These are phyloP conservation scores for Westerdykella sp. DNA, from an alignment of 2,329 filamentous ascomycete species.

Conservation along the genomic window DNA sequence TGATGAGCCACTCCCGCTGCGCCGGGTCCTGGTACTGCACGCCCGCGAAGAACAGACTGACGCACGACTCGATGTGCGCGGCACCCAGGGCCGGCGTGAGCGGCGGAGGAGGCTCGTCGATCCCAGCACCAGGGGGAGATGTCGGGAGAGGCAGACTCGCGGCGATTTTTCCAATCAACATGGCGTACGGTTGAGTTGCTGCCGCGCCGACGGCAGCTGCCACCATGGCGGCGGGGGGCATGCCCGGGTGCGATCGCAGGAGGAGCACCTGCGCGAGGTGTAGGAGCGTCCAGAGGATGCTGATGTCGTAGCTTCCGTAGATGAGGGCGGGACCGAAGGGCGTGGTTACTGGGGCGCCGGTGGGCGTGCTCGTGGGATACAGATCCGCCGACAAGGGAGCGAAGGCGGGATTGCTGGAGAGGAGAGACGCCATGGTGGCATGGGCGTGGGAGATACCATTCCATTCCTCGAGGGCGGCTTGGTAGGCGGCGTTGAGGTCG, in stretches of 20 bases:
- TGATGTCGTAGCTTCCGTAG: constrained; percentile 82
- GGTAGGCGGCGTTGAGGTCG: constrained; percentile 59
- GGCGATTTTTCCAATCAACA: constrained; percentile 71
- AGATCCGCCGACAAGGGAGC: constrained; percentile 66
- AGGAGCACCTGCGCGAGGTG: constrained; percentile 79
- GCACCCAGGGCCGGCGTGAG: constrained; percentile 74
- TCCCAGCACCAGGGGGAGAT: constrained; percentile 12
- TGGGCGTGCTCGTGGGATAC: constrained; percentile 45
- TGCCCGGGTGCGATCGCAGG: constrained; percentile 75
- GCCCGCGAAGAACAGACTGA: constrained; percentile 80
- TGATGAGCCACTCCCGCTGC: constrained; percentile 74
- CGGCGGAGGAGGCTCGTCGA: constrained; percentile 29
- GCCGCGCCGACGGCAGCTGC: constrained; percentile 72
- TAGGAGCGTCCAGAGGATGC: constrained; percentile 79
- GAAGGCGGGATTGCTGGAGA: constrained; percentile 67
- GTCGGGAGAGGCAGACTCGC: constrained; percentile 54
- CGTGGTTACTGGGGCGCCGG: constrained; percentile 39
- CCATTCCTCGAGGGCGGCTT: constrained; percentile 74
- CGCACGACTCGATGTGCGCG: constrained; percentile 73
- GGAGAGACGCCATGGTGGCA: constrained; percentile 51
- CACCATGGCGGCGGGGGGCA: constrained; percentile 86
- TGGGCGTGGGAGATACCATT: constrained; percentile 67
- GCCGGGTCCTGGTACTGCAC: constrained; percentile 66
- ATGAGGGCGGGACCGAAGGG: constrained; percentile 78
- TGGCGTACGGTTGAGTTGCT: constrained; percentile 65